These are phyloP conservation scores for Metarhizium sp. DNA, from an alignment of 2,329 filamentous ascomycete species.

Conservation along the genomic window DNA sequence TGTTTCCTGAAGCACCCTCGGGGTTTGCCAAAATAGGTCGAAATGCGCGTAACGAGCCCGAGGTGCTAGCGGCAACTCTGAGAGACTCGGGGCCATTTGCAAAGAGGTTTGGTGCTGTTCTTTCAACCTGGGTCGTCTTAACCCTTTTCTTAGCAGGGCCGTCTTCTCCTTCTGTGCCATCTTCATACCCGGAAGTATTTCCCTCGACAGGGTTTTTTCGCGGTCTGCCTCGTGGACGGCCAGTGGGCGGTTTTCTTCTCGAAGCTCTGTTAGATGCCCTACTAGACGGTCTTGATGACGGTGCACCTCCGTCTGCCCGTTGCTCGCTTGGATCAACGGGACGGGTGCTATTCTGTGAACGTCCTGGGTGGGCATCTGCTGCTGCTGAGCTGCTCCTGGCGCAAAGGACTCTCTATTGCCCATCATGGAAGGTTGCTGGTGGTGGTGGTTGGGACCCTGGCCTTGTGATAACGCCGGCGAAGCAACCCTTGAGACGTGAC, in stretches of 20 bases:
- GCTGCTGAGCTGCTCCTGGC: constrained; percentile 11
- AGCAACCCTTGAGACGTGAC: constrained; percentile 22
- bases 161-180: constrained; percentile 52
- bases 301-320: constrained; percentile 12
- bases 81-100: constrained; percentile 69
- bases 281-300: constrained; percentile 48
- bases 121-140: constrained; percentile 61
- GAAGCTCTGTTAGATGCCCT: constrained; percentile 41
- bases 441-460: constrained; percentile 4
- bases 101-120: constrained; percentile 60
- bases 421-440: constrained; percentile 8
- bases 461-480: constrained; percentile 28
- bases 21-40: constrained; percentile 55
- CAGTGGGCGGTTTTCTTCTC: constrained; percentile 36
- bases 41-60: constrained; percentile 77
- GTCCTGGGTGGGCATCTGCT: constrained; percentile 15
- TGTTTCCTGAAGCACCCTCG: constrained; percentile 24
- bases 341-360: constrained; percentile 26
- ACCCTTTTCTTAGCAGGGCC: constrained; percentile 58
- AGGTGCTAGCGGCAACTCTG: constrained; percentile 82
- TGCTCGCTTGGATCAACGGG: constrained; percentile 15
- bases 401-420: constrained; percentile 19
- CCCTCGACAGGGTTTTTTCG: constrained; percentile 47
- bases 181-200: constrained; percentile 67
- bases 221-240: constrained; percentile 46